Evolutionary conservation across 2,329 filamentous ascomycete genomes (phyloP).

Genomic region (Chalaropsis thielavioides): DNA sequence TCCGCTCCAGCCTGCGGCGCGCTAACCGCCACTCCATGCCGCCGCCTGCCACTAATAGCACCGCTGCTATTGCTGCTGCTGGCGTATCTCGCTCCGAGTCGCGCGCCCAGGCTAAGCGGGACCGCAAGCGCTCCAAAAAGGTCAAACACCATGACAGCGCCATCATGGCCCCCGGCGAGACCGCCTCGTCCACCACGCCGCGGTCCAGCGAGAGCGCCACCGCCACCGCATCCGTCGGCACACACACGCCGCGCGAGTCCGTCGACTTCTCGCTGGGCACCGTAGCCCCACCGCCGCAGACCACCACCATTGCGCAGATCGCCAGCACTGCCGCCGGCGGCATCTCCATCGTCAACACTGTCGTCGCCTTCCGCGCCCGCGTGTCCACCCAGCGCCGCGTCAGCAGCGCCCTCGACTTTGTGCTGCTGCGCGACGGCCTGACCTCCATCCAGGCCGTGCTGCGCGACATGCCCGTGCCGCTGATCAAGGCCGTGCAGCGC

Average conservation of each 20-base stretch:
- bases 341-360: constrained; percentile 19
- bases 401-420: constrained; percentile 69
- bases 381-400: constrained; percentile 69
- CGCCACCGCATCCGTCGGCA: neutral
- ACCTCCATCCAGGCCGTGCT: constrained; percentile 76
- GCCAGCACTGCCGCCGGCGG: constrained; percentile 26
- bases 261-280: constrained; percentile 1
- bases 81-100: neutral
- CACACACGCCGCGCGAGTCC: neutral
- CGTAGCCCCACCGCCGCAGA: constrained; percentile 24
- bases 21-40: constrained; percentile 1
- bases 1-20: neutral
- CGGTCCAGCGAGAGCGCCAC: neutral
- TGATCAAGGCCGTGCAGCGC: constrained; percentile 79
- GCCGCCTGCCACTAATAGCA: neutral
- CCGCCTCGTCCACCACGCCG: neutral
- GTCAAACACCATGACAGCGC: neutral
- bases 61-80: neutral
- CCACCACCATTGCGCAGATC: constrained; percentile 28
- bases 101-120: neutral
- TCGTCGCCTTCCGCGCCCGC: constrained; percentile 30
- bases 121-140: neutral
- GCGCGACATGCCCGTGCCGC: constrained; percentile 33
- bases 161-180: neutral
- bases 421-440: constrained; percentile 74